Conservation (phyloP, 768 basidiomycete genomes). For the Termitomyces sp. region DNA sequence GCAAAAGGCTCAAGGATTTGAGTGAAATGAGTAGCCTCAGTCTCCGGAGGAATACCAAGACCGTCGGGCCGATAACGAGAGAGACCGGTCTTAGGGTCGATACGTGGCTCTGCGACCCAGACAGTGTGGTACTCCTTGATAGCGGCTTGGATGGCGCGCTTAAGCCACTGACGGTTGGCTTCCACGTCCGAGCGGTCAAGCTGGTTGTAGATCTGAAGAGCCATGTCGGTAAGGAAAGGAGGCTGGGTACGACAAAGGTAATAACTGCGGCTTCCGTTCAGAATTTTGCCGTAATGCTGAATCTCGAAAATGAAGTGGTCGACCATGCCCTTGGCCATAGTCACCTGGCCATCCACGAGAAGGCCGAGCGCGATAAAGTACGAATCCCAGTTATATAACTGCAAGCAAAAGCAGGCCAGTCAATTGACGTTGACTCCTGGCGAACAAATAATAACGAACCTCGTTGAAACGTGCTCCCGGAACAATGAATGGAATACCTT, state of each 20-base stretch:
- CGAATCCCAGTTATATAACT: constrained; percentile 95
- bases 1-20: constrained; percentile 97
- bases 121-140: constrained; percentile 99
- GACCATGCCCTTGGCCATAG: constrained; percentile 96
- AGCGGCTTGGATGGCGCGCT: constrained; percentile 92
- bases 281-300: constrained; percentile 93
- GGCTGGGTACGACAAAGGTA: constrained; percentile 97
- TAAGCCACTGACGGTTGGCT: constrained; percentile 87
- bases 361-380: constrained; percentile 94
- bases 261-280: constrained; percentile 94
- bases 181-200: constrained; percentile 81
- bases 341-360: constrained; percentile 89
- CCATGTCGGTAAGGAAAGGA: constrained; percentile 98
- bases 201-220: constrained; percentile 95
- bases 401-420: constrained; percentile 1
- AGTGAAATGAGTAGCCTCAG: constrained; percentile 97
- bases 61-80: constrained; percentile 94
- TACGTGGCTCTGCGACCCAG: constrained; percentile 93
- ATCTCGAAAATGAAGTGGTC: constrained; percentile 99
- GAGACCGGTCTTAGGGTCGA: constrained; percentile 92
- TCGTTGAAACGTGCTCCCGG: constrained; percentile 95
- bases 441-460: constrained; percentile 38
- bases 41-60: constrained; percentile 95
- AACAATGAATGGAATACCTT: constrained; percentile 96
- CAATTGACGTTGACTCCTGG: constrained; percentile 7